These are phyloP conservation scores for Agaricus blazei DNA, from an alignment of 768 basidiomycete species.

Conservation along the genomic window DNA sequence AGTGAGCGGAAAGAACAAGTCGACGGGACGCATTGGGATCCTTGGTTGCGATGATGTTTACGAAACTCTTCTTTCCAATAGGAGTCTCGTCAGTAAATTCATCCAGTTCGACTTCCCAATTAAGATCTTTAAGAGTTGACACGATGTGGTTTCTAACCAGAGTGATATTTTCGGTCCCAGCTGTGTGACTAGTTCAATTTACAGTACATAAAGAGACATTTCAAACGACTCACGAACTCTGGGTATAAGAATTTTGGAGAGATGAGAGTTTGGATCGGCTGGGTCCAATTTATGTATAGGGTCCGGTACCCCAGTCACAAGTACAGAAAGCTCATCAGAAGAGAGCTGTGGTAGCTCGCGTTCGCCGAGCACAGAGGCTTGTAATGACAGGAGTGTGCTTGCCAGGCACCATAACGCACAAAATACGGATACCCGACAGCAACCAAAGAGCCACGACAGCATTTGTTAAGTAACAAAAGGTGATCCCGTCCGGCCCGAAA, in stretches of 20 bases:
- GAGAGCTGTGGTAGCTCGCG: constrained; percentile 43
- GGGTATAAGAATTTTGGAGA: constrained; percentile 85
- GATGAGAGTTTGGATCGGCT: constrained; percentile 58
- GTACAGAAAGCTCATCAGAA: constrained; percentile 39
- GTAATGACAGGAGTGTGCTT: constrained; percentile 24
- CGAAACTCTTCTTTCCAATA: constrained; percentile 72
- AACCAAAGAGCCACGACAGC: constrained; percentile 8
- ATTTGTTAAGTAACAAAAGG: constrained; percentile 3
- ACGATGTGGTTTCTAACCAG: constrained; percentile 78
- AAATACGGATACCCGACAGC: constrained; percentile 10
- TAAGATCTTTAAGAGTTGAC: constrained; percentile 59
- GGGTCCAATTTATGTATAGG: constrained; percentile 67
- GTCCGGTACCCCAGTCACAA: constrained; percentile 50
- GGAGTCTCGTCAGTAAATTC: constrained; percentile 78
- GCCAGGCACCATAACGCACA: constrained; percentile 18
- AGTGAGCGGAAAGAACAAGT: constrained; percentile 88
- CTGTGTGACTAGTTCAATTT: constrained; percentile 25
- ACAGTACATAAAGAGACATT: background rate
- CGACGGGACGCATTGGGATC: constrained; percentile 79
- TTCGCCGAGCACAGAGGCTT: constrained; percentile 34
- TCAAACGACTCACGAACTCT: constrained; percentile 53
- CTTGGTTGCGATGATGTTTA: constrained; percentile 93
- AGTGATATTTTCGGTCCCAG: constrained; percentile 74
- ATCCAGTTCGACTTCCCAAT: constrained; percentile 90
- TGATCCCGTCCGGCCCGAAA: background rate